Base-by-base conservation (phyloP, 495 filamentous ascomycete genomes). In the Tuber melanosporum region DNA sequence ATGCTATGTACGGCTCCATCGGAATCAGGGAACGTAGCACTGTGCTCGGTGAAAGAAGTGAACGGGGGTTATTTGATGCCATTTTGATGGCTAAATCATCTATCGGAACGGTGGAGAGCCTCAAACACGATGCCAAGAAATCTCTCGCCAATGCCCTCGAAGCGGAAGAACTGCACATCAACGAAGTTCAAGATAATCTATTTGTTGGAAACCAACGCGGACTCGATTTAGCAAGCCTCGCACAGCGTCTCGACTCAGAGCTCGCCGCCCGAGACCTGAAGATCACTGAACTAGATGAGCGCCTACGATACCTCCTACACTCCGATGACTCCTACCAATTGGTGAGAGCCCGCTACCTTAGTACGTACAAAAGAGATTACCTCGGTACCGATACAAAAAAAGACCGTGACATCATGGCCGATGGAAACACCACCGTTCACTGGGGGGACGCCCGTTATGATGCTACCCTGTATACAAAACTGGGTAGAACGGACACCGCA, bases 41-140 rank as follows among this genome's bases (percentile, higher is more conserved):
- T 62, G 52, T 62, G 52, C 3, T 14, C 52, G n/a, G 20, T 52
- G 47, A 52, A 52, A 52, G 47, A 52, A n/a, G 47, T 52, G 47
- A 52, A 52, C 47, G 5, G 20, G 47, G 47, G 47, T 22, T n/a
- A 52, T 52, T 52, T 9, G 47, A 52, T 52, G 47, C 47, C 20
- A 52, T 52, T 52, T 52, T 52, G 47, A 52, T 52, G 47, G 47
- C 47, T 52, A 52, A 47, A 47, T 52, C 47, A 52, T n/a, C 47
- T 9, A 52, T 52, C 47, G 47, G 47, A n/a, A 52, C 47, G 47
- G 20, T 52, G 47, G 47, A 52, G 47, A 52, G 47, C 47, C 47
- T 52, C 47, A 52, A 52, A 9, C 47, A 52, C 47, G 47, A 52
- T 52, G 47, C 47, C 47, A 52, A 52, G 47, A 22, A 52, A 52